Conservation (phyloP, 495 filamentous ascomycete species). For the Xylaria bambusicola region DNA sequence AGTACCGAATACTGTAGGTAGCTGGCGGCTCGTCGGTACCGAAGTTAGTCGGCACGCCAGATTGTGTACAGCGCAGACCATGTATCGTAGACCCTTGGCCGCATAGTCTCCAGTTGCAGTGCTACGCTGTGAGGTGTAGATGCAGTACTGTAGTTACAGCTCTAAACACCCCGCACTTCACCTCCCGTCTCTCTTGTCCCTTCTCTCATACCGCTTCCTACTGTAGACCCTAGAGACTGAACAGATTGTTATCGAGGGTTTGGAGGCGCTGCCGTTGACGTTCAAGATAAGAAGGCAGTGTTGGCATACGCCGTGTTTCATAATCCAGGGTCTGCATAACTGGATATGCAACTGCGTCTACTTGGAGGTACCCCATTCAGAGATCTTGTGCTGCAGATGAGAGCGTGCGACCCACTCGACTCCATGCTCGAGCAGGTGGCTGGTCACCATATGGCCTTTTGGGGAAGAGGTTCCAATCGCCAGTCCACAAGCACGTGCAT, state of each 20-base stretch:
- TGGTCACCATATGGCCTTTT: constrained; percentile 18
- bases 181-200: not conserved
- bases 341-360: constrained; percentile 15
- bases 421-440: not conserved
- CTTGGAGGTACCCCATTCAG: not conserved
- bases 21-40: not conserved
- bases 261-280: no score
- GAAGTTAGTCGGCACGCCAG: no score
- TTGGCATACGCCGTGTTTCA: constrained; percentile 15
- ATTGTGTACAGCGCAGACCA: no score
- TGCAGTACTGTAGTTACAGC: not conserved
- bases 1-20: no score
- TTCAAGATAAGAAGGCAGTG: constrained; percentile 7
- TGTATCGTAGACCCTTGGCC: no score
- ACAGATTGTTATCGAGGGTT: no score
- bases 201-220: no score
- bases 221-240: no score
- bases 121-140: not conserved
- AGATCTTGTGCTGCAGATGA: constrained; percentile 4
- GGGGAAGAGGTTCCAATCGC: constrained; percentile 8
- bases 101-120: not conserved
- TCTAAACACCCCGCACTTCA: constrained; percentile 10
- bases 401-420: constrained; percentile 8
- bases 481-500: constrained; percentile 19
- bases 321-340: constrained; percentile 13